Evolutionary conservation across 192 early-diverging fungal species (phyloP).

Genomic region (Coemansia sp.): DNA sequence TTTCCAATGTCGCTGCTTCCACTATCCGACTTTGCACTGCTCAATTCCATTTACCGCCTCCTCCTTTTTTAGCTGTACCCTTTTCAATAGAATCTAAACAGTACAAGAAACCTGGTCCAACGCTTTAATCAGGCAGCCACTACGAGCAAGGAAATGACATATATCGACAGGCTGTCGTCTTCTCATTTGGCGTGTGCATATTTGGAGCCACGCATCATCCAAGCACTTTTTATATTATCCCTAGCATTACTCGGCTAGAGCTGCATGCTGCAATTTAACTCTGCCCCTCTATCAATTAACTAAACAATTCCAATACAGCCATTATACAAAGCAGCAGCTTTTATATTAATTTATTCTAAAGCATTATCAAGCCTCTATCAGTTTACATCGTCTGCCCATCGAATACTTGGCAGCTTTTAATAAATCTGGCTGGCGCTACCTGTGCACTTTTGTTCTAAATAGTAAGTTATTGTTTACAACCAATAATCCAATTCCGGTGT

Average conservation of each 20-base stretch:
- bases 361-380: background rate
- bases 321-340: background rate
- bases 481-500: background rate
- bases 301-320: background rate
- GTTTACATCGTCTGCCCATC: background rate
- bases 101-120: background rate
- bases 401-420: background rate
- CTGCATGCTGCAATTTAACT: conserved; percentile 7
- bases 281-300: background rate
- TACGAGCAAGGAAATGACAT: background rate
- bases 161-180: background rate
- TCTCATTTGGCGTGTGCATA: background rate
- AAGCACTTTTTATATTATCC: background rate
- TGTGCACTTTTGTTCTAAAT: background rate
- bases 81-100: background rate
- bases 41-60: conserved; percentile 2
- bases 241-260: background rate
- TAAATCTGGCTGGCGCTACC: background rate
- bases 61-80: background rate
- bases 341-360: background rate
- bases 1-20: background rate
- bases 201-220: conserved; percentile 1
- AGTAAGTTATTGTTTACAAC: background rate
- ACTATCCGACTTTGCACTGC: background rate
- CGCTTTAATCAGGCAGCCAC: background rate